A percentile compares a stretch with the other conserved stretches of the same genome.
Evolutionary conservation across 2,329 filamentous ascomycete species (phyloP).

Genomic region (Fusarium luffae): DNA sequence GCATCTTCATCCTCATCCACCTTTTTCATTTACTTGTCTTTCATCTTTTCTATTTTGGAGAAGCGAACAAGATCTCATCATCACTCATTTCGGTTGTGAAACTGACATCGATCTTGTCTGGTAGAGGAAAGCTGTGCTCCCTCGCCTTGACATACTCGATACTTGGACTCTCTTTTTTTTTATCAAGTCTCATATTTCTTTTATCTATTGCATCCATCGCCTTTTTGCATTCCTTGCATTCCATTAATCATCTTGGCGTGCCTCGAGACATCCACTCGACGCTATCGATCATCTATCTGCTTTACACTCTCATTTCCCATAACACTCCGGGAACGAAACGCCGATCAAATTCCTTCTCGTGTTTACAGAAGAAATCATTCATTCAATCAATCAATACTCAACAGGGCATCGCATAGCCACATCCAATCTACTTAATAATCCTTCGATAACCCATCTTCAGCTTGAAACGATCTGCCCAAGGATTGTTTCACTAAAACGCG

Average conservation of each 20-base stretch:
- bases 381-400: neutral
- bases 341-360: conserved; percentile 28
- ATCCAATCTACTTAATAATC: conserved; percentile 7
- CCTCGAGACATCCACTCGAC: conserved; percentile 1
- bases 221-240: neutral
- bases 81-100: conserved; percentile 41
- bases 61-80: conserved; percentile 32
- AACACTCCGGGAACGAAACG: conserved; percentile 2
- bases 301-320: conserved; percentile 22
- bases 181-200: conserved; percentile 7
- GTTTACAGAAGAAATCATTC: neutral
- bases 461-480: conserved; percentile 23
- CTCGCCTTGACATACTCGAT: conserved; percentile 26
- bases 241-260: conserved; percentile 8
- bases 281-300: conserved; percentile 6
- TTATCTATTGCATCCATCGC: neutral
- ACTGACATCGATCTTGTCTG: conserved; percentile 14
- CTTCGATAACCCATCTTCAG: neutral
- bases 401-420: neutral
- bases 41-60: conserved; percentile 2
- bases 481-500: conserved; percentile 25
- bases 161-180: conserved; percentile 20
- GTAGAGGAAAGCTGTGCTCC: conserved; percentile 44
- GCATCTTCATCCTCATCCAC: conserved; percentile 7
- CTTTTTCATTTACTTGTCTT: conserved; percentile 26